Conservation (phyloP, 2,329 filamentous ascomycete species). For the Calonectria multiphialidica region DNA sequence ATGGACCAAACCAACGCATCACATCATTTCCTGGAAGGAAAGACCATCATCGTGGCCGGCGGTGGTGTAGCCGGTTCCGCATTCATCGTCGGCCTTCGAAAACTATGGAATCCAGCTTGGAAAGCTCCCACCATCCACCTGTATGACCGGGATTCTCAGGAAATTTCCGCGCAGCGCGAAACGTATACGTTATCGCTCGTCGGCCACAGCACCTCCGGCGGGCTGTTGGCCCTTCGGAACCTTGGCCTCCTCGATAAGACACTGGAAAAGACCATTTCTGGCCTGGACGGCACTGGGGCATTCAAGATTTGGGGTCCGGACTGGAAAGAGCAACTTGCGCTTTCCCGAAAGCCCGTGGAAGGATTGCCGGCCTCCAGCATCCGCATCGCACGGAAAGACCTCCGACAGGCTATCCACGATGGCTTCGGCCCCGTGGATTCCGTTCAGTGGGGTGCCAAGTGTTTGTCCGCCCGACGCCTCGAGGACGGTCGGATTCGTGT, state of each 20-base stretch:
- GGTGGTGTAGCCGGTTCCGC: constrained; percentile 58
- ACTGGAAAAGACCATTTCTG: constrained; percentile 47
- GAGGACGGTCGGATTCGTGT: constrained; percentile 41
- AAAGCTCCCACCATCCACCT: constrained; percentile 51
- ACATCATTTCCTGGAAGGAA: constrained; percentile 51
- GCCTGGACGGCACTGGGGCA: constrained; percentile 42
- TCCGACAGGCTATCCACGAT: constrained; percentile 50
- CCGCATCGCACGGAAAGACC: constrained; percentile 51
- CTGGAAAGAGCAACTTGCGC: constrained; percentile 50
- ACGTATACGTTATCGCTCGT: constrained; percentile 56
- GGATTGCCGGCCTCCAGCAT: constrained; percentile 52
- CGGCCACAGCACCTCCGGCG: constrained; percentile 49
- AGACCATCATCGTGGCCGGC: constrained; percentile 57
- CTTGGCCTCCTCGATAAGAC: constrained; percentile 53
- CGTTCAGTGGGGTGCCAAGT: constrained; percentile 44
- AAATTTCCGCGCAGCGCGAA: constrained; percentile 46
- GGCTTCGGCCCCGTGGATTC: constrained; percentile 28
- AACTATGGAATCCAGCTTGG: constrained; percentile 49
- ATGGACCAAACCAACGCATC: constrained; percentile 28
- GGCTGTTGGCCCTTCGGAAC: constrained; percentile 52
- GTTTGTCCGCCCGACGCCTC: constrained; percentile 38
- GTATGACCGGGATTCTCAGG: constrained; percentile 55
- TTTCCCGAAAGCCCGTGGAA: constrained; percentile 45
- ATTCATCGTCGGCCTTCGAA: constrained; percentile 55
- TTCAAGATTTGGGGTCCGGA: constrained; percentile 57